Evolutionary conservation across 2,329 filamentous ascomycete species (phyloP).

Genomic region (Tolypocladium album): DNA sequence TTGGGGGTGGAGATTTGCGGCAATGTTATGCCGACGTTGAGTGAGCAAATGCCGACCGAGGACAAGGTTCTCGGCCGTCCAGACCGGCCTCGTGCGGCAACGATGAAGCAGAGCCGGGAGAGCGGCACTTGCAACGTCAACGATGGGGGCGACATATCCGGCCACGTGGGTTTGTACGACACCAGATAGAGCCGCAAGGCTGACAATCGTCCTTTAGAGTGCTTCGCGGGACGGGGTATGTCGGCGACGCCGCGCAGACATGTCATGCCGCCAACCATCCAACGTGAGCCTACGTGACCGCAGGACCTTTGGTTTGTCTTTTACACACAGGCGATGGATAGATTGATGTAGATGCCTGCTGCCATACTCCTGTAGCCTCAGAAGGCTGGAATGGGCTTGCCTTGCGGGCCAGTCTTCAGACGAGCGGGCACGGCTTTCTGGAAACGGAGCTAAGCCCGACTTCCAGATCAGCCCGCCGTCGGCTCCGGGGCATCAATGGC

Average conservation of each 20-base stretch:
- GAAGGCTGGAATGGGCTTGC: no score
- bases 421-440: no score
- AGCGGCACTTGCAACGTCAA: neutral
- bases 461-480: neutral
- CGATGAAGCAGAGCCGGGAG: neutral
- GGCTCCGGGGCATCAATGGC: neutral
- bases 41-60: neutral
- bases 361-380: no score
- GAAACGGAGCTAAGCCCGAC: no score
- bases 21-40: neutral
- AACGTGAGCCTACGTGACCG: no score
- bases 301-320: neutral
- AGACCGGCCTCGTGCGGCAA: neutral
- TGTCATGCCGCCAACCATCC: neutral
- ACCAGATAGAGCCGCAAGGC: neutral
- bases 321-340: no score
- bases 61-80: neutral
- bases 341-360: no score
- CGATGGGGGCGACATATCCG: neutral
- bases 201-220: no score
- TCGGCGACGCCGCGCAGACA: neutral
- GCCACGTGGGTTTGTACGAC: neutral
- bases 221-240: neutral
- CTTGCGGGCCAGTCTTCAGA: no score
- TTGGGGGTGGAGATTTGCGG: neutral